Base-by-base conservation (phyloP, 1,284 basidiomycete genomes). In the Boletus semigastroideus region DNA sequence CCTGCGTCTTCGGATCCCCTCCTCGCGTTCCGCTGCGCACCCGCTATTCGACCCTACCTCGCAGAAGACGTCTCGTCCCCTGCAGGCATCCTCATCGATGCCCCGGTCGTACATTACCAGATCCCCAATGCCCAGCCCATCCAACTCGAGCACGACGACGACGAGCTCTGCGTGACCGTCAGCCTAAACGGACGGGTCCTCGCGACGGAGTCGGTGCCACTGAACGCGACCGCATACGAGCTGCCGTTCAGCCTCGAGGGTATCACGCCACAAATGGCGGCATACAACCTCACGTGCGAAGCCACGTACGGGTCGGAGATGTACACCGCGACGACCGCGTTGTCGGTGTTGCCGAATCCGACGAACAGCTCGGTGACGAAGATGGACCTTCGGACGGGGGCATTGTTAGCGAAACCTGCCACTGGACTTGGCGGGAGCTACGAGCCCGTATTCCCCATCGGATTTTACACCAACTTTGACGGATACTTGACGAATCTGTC, bases 311-410 rank as follows among this genome's bases (percentile, higher is more conserved):
- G 22, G 4, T 53, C 54, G 17, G 79, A 85, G 59, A 77, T 66
- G 9, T 88, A 83, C 60, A 68, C 59, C 3, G 72, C 77, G 2
- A 70, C 75, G 2, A 71, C 76, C 0, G 62, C 74, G 2, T 66
- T 90, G 49, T 78, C 78, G 1, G 82, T 82, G 56, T 72, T 90
- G 14, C 84, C 86, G 1, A 67, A 75, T 27, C 84, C 80, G 0
- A 70, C 67, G 1, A 68, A 74, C n/a, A 74, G 62, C 13, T 80
- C 79, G 1, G 83, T 85, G 8, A 84, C 84, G 0, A 90, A 88
- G 66, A 82, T 86, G 74, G 88, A 90, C 63, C 63, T 81, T 53
- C 74, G 83, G 25, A 88, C 84, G 1, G 86, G 88, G 1, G 82
- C 79, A 2, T 58, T 90, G 48, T 71, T 88, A 40, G 85, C 84